These are phyloP conservation scores for Metarhizium guizhouense DNA, from an alignment of 2,329 filamentous ascomycete species.

Conservation along the genomic window DNA sequence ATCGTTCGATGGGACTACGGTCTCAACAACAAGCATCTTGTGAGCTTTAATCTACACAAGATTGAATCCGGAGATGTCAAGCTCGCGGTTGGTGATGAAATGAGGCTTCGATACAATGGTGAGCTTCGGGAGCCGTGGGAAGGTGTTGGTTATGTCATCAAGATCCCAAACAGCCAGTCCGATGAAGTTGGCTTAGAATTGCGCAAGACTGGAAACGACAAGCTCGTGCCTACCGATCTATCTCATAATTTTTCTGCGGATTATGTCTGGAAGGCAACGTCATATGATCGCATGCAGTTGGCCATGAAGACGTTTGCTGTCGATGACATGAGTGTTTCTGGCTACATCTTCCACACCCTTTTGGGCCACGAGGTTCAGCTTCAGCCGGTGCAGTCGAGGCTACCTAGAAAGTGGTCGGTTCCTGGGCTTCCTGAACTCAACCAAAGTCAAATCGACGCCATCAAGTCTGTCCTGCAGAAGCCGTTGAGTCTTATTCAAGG, in stretches of 20 bases:
- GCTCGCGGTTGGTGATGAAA: conserved; percentile 93
- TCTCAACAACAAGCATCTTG: conserved; percentile 93
- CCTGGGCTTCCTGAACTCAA: conserved; percentile 92
- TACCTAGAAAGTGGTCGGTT: conserved; percentile 95
- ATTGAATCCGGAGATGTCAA: conserved; percentile 97
- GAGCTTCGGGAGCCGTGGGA: conserved; percentile 91
- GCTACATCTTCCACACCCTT: conserved; percentile 96
- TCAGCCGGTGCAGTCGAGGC: conserved; percentile 87
- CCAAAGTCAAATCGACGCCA: conserved; percentile 88
- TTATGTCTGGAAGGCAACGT: conserved; percentile 99
- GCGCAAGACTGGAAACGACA: conserved; percentile 90
- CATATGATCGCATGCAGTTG: conserved; percentile 97
- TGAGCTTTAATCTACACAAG: conserved; percentile 92
- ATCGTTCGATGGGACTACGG: conserved; percentile 91
- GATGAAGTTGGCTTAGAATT: conserved; percentile 95
- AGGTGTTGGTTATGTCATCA: conserved; percentile 96
- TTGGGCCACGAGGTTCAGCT: conserved; percentile 91
- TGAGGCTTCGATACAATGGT: conserved; percentile 93
- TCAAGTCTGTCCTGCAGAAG: conserved; percentile 89
- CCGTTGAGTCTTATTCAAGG: conserved; percentile 94
- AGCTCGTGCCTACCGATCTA: conserved; percentile 89
- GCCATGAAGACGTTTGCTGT: conserved; percentile 99
- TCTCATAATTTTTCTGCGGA: conserved; percentile 97
- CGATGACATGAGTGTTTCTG: conserved; percentile 96
- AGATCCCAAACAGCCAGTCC: conserved; percentile 98